phyloP scores from a whole-genome alignment of 139 green algal species.

The Marvania coccoides region DNA sequence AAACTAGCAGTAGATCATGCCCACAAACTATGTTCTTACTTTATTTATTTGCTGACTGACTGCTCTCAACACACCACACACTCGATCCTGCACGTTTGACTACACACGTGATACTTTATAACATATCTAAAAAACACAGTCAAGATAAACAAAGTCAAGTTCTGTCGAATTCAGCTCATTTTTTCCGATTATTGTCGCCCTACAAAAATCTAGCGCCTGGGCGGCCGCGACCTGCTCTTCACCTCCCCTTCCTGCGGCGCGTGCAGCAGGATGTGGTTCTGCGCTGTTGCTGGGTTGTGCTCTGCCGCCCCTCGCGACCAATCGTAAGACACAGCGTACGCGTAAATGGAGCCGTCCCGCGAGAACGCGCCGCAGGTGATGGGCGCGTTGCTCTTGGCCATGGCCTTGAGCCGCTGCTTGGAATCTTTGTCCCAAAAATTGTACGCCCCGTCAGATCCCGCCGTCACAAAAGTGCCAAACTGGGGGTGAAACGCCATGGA shows the following conservation, averaged over 20 bases:
- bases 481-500: constrained; percentile 85
- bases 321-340: constrained; percentile 87
- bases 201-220: neutral
- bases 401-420: constrained; percentile 94
- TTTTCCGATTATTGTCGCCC: neutral
- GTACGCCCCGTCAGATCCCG: constrained; percentile 85
- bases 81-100: no score
- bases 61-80: no score
- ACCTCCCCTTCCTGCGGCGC: constrained; percentile 73
- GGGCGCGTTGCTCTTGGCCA: constrained; percentile 60
- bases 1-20: no score
- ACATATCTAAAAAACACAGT: no score
- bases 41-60: no score
- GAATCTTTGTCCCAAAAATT: constrained; percentile 99
- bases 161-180: neutral
- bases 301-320: constrained; percentile 81
- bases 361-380: constrained; percentile 87
- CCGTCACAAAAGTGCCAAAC: constrained; percentile 86
- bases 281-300: constrained; percentile 59
- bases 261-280: constrained; percentile 89
- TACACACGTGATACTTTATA: no score
- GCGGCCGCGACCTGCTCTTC: constrained; percentile 33
- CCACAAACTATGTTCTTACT: no score
- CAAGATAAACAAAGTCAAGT: neutral
- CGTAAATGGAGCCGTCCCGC: constrained; percentile 81